Base-by-base conservation (phyloP, 208 protist genomes). In the Crithidia bombi region DNA sequence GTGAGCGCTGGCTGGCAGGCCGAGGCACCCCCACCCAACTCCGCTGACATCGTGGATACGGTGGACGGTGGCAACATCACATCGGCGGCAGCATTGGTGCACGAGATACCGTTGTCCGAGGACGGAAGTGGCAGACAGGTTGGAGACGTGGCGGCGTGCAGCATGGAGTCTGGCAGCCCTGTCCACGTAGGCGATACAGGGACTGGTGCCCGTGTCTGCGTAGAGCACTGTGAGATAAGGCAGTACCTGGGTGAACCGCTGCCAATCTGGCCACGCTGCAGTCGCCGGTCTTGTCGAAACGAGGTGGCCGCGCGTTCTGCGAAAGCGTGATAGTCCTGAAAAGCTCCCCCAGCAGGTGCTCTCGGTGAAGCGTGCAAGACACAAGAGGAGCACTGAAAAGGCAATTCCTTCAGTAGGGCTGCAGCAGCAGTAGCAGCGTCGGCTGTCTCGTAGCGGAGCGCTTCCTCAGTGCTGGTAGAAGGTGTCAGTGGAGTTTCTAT, bases 211-310 rank as follows among this genome's bases (percentile, higher is more conserved):
- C 38, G 9, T n/a, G n/a, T n/a, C n/a, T n/a, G n/a, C n/a, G n/a
- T n/a, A n/a, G n/a, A n/a, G n/a, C n/a, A n/a, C n/a, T n/a, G n/a
- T n/a, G n/a, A n/a, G n/a, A n/a, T n/a, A n/a, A n/a, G n/a, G n/a
- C n/a, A n/a, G n/a, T n/a, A n/a, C n/a, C n/a, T n/a, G n/a, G n/a
- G n/a, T n/a, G n/a, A n/a, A n/a, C n/a, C n/a, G n/a, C n/a, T n/a
- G 41, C 21, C 26, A 39, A 67, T 52, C 14, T 52, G 55, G 7
- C 64, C 63, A 15, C 50, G 43, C 19, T 74, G 67, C 32, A 80
- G 66, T 25, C 82, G 78, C 15, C 75, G 44, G 43, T 79, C 73
- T 15, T 55, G 51, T 15, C 63, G 66, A 74, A 75, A 75, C 19
- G 79, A 83, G 7, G 78, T 26, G 36, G 52, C 62, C 9, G 69